A percentile compares a stretch with the other conserved stretches of the same genome.
Conservation (phyloP, 1,284 basidiomycete species). For the Cutaneotrichosporon sp. region DNA sequence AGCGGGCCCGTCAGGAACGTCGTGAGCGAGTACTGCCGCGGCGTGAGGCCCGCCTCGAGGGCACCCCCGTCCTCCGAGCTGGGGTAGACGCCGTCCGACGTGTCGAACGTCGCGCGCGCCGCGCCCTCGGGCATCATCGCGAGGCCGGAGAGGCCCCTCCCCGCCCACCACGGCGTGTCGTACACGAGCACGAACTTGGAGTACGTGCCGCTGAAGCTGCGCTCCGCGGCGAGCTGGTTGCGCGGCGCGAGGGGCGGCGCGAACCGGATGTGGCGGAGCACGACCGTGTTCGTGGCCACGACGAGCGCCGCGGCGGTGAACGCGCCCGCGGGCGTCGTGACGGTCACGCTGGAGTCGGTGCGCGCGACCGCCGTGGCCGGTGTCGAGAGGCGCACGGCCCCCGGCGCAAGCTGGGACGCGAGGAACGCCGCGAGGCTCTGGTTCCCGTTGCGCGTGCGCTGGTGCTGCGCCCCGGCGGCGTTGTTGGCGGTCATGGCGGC, state of each 20-base stretch:
- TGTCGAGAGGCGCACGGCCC: constrained; percentile 11
- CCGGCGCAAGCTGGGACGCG: constrained; percentile 11
- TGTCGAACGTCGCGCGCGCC: constrained; percentile 11
- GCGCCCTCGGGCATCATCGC: background rate
- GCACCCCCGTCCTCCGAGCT: no score
- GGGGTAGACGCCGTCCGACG: constrained; percentile 13
- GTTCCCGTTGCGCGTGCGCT: constrained; percentile 22
- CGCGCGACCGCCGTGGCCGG: constrained; percentile 3
- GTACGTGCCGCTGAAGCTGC: constrained; percentile 15
- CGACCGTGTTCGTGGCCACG: constrained; percentile 5
- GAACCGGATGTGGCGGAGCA: constrained; percentile 14
- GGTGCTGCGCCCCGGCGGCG: constrained; percentile 19
- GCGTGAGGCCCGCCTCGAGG: background rate
- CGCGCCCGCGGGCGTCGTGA: background rate
- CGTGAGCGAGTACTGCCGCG: constrained; percentile 9
- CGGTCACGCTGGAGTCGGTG: background rate
- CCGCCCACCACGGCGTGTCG: constrained; percentile 18
- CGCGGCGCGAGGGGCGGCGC: constrained; percentile 10
- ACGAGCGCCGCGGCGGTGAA: constrained; percentile 12
- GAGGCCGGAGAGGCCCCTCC: constrained; percentile 12
- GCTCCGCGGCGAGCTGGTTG: constrained; percentile 11
- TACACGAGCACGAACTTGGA: constrained; percentile 20
- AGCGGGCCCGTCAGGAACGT: background rate
- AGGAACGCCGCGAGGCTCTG: constrained; percentile 18
- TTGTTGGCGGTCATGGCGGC: constrained; percentile 2